These are phyloP conservation scores for Penicillium sp. DNA, from an alignment of 2,329 filamentous ascomycete genomes.

Conservation along the genomic window DNA sequence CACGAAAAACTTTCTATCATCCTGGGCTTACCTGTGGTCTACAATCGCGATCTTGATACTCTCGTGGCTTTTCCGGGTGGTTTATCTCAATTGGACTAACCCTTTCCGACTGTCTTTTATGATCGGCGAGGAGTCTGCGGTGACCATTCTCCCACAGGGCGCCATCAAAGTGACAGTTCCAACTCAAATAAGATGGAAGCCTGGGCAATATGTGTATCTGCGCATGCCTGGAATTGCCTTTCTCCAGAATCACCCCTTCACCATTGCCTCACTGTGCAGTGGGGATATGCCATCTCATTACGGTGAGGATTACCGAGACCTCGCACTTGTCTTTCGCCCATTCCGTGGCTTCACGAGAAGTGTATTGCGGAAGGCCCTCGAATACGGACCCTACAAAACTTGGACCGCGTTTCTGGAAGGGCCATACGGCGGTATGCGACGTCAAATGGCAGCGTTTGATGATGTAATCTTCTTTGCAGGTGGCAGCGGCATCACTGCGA, in stretches of 20 bases:
- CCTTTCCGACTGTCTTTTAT: slow-evolving; percentile 80
- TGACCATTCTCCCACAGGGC: slow-evolving; percentile 88
- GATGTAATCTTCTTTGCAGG: slow-evolving; percentile 92
- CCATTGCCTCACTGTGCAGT: slow-evolving; percentile 88
- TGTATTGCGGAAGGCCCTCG: slow-evolving; percentile 80
- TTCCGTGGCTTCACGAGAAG: slow-evolving; percentile 88
- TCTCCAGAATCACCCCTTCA: slow-evolving; percentile 94
- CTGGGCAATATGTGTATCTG: slow-evolving; percentile 93
- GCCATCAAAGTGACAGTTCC: slow-evolving; percentile 96
- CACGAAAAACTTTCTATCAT: slow-evolving; percentile 87
- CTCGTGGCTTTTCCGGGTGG: slow-evolving; percentile 75
- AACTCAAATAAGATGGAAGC: slow-evolving; percentile 89
- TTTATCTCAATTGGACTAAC: slow-evolving; percentile 88
- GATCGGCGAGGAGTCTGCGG: slow-evolving; percentile 87
- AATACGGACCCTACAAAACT: slow-evolving; percentile 87
- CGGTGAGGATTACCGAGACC: slow-evolving; percentile 84
- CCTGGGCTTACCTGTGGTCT: slow-evolving; percentile 86
- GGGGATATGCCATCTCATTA: slow-evolving; percentile 93
- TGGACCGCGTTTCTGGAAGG: slow-evolving; percentile 93
- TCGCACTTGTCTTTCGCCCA: slow-evolving; percentile 88
- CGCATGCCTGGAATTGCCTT: slow-evolving; percentile 91
- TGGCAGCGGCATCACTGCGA: slow-evolving; percentile 90
- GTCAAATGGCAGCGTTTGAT: slow-evolving; percentile 88
- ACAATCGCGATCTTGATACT: slow-evolving; percentile 78
- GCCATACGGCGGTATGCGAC: slow-evolving; percentile 92